phyloP scores from a whole-genome alignment of 2,329 filamentous ascomycete species.

The Canariomyces notabilis region DNA sequence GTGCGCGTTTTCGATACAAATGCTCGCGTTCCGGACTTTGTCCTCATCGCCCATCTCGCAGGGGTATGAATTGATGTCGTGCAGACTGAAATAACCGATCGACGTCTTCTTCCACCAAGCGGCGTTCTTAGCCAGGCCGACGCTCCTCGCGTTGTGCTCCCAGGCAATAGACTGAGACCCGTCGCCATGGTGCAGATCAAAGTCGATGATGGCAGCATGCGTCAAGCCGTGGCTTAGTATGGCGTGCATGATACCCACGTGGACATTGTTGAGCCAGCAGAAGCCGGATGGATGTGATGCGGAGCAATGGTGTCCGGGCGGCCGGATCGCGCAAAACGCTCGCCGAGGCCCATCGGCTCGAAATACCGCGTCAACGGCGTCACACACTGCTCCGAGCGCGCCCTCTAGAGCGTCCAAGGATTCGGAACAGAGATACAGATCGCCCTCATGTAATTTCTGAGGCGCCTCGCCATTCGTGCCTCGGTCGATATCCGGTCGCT shows the following conservation, averaged over 20 bases:
- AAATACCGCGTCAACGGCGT: constrained; percentile 86
- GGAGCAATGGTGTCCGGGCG: constrained; percentile 94
- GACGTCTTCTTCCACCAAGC: constrained; percentile 74
- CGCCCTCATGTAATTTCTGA: constrained; percentile 72
- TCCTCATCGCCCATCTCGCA: constrained; percentile 91
- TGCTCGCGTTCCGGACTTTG: constrained; percentile 87
- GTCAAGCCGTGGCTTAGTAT: constrained; percentile 79
- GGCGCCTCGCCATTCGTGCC: constrained; percentile 40
- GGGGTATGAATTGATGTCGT: constrained; percentile 98
- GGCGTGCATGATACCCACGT: constrained; percentile 91
- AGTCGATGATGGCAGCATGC: constrained; percentile 89
- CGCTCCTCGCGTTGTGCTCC: constrained; percentile 74
- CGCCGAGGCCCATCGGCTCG: constrained; percentile 56
- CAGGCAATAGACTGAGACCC: constrained; percentile 94
- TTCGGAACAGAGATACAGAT: constrained; percentile 84
- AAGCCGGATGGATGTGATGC: constrained; percentile 86
- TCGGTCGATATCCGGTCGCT: constrained; percentile 59
- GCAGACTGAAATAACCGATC: constrained; percentile 93
- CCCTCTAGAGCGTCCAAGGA: constrained; percentile 86
- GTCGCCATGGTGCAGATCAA: constrained; percentile 87
- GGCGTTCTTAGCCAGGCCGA: constrained; percentile 61
- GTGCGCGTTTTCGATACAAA: constrained; percentile 92
- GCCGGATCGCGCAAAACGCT: constrained; percentile 87
- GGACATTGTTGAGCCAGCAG: constrained; percentile 98
- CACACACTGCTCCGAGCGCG: constrained; percentile 85